Evolutionary conservation across 768 basidiomycete species (phyloP), one percentile per base, ranked within the genome.

Genomic region (Mycena rosella): DNA sequence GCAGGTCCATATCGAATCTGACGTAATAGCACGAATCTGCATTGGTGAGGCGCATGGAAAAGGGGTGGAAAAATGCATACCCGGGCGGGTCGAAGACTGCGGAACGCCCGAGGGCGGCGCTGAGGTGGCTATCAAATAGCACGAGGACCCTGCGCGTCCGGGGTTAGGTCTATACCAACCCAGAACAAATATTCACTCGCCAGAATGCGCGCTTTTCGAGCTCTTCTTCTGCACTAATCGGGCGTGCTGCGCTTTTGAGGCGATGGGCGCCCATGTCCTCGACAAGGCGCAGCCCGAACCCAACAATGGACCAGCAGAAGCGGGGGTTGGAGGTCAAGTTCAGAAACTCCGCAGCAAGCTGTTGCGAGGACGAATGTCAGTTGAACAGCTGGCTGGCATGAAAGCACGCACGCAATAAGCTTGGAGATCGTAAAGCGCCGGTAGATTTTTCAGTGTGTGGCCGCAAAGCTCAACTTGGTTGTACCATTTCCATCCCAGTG

Each of bases 181-280:
- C 6, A n/a, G 17, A 32, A 11, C 8, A 17, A 1, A 20, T 3
- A 51, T 47, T 10, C 9, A 60, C 59, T 47, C 26, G 29, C 59
- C 65, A 67, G 24, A 54, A 54, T 2, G 58, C 65, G 1, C 58
- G 58, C 18, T 67, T 67, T 20, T 56, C 55, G 11, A 67, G 36
- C 38, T 67, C 66, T 6, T 55, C 47, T 1, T 51, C 44, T 0
- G 9, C 4, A 11, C 45, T 13, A 18, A 32, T 55, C 0, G 45
- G 15, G 6, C n/a, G 22, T 13, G 5, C 34, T 6, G 2, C 17
- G 3, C 11, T 6, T 34, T 53, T 67, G 4, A 22, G 5, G 4
- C 66, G 58, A 38, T 67, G 65, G 1, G 51, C 40, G 6, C 58
- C 59, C 11, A 60, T 27, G n/a, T 67, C 65, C 6, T 54, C 52